A percentile compares a stretch with the other conserved stretches of the same genome.
Evolutionary conservation across 768 basidiomycete species (phyloP).

Genomic region (Pleurotus pulmonarius): DNA sequence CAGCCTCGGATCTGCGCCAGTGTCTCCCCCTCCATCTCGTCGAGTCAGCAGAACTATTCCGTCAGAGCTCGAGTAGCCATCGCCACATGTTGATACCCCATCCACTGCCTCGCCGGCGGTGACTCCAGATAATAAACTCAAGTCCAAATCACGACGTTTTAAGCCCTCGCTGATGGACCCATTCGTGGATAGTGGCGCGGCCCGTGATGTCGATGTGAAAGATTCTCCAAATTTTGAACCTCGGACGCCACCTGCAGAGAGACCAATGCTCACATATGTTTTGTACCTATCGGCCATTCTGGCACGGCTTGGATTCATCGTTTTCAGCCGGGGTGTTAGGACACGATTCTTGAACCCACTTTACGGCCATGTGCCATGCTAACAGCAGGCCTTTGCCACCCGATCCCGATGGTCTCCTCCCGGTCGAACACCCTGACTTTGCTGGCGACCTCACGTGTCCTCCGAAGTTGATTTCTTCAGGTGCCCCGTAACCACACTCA

Average conservation of each 20-base stretch:
- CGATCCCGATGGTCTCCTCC: constrained; percentile 1
- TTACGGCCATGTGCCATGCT: not conserved
- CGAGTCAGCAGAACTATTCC: not conserved
- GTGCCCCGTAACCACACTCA: not conserved
- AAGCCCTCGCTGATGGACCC: not conserved
- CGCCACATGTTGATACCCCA: not conserved
- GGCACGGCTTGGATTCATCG: not conserved
- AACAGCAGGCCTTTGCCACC: not conserved
- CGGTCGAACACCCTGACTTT: constrained; percentile 1
- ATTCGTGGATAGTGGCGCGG: not conserved
- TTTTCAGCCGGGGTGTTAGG: constrained; percentile 2
- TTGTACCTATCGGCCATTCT: not conserved
- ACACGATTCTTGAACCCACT: constrained; percentile 2
- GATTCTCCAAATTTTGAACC: not conserved
- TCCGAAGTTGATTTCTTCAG: constrained; percentile 1
- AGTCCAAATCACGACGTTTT: too few relatives aligned
- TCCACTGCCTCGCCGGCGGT: not conserved
- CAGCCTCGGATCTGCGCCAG: not conserved
- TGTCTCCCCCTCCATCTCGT: constrained; percentile 4
- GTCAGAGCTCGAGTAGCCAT: not conserved
- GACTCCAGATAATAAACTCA: not conserved
- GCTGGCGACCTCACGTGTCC: constrained; percentile 2
- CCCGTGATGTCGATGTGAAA: not conserved
- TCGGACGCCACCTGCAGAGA: not conserved
- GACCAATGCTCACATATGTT: constrained; percentile 3